A percentile compares a stretch with the other conserved stretches of the same genome.
Conservation (phyloP, 2,329 filamentous ascomycete species). For the Penicillium sp. region DNA sequence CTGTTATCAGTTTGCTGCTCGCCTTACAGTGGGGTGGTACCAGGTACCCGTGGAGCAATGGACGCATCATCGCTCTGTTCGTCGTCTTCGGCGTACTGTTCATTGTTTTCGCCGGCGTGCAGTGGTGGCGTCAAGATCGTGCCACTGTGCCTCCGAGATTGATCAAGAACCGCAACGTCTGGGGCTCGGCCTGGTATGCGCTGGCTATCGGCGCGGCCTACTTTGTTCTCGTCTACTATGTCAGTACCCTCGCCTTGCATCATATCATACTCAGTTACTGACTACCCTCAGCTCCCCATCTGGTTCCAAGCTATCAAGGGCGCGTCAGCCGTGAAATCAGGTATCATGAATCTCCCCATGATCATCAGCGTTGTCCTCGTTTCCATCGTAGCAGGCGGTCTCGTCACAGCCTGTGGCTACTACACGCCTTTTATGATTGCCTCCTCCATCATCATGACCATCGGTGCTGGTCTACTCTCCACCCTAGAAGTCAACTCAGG, state of each 20-base stretch:
- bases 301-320: slow-evolving; percentile 47
- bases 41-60: slow-evolving; percentile 47
- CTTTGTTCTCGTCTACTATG: slow-evolving; percentile 50
- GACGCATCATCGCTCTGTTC: slow-evolving; percentile 51
- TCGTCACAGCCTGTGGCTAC: slow-evolving; percentile 38
- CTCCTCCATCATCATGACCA: slow-evolving; percentile 33
- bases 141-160: slow-evolving; percentile 51
- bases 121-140: slow-evolving; percentile 41
- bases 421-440: slow-evolving; percentile 44
- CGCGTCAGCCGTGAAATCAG: slow-evolving; percentile 36
- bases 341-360: slow-evolving; percentile 42
- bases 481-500: slow-evolving; percentile 36
- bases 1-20: slow-evolving; percentile 50
- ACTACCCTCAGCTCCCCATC: slow-evolving; percentile 40
- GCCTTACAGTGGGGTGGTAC: slow-evolving; percentile 52
- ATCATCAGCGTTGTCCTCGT: slow-evolving; percentile 34
- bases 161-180: slow-evolving; percentile 47
- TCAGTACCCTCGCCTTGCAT: slow-evolving; percentile 10
- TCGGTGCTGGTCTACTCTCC: slow-evolving; percentile 39
- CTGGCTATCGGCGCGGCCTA: slow-evolving; percentile 48
- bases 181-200: slow-evolving; percentile 42
- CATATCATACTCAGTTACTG: background rate
- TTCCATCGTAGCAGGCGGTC: slow-evolving; percentile 34
- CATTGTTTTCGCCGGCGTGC: slow-evolving; percentile 42
- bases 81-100: slow-evolving; percentile 54